Evolutionary conservation across 2,329 filamentous ascomycete species (phyloP).

Genomic region (Colletotrichum australisinense): DNA sequence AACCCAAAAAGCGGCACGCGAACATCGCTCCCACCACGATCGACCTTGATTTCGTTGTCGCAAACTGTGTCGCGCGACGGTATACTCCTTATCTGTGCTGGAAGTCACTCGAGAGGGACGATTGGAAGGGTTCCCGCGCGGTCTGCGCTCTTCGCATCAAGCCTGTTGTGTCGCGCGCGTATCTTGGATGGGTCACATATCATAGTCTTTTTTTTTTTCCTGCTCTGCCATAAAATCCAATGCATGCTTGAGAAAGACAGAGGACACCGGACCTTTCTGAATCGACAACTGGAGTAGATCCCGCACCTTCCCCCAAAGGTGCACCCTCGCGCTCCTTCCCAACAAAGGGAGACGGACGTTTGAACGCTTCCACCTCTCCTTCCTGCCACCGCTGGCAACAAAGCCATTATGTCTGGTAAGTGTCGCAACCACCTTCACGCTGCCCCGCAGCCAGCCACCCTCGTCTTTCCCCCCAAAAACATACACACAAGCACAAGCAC

Average conservation of each 20-base stretch:
- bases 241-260: constrained; percentile 30
- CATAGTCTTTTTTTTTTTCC: constrained; percentile 31
- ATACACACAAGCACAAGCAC: not conserved
- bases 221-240: constrained; percentile 31
- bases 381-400: not conserved
- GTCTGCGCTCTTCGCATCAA: constrained; percentile 17
- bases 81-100: not conserved
- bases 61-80: constrained; percentile 13
- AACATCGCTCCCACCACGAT: constrained; percentile 1
- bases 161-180: constrained; percentile 24
- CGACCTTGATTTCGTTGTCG: constrained; percentile 14
- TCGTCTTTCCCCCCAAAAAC: not conserved
- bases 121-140: constrained; percentile 11
- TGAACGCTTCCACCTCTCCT: not conserved
- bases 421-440: constrained; percentile 17
- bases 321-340: constrained; percentile 11
- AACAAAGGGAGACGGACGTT: constrained; percentile 25
- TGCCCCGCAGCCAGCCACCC: constrained; percentile 12
- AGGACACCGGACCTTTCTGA: constrained; percentile 15
- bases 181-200: constrained; percentile 34
- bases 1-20: constrained; percentile 29
- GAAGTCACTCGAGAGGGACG: constrained; percentile 16
- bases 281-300: constrained; percentile 14
- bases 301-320: constrained; percentile 7
- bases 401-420: constrained; percentile 35